These are phyloP conservation scores for Citeromyces hawaiiensis DNA, from an alignment of 1,139 yeast genomes.

Conservation along the genomic window DNA sequence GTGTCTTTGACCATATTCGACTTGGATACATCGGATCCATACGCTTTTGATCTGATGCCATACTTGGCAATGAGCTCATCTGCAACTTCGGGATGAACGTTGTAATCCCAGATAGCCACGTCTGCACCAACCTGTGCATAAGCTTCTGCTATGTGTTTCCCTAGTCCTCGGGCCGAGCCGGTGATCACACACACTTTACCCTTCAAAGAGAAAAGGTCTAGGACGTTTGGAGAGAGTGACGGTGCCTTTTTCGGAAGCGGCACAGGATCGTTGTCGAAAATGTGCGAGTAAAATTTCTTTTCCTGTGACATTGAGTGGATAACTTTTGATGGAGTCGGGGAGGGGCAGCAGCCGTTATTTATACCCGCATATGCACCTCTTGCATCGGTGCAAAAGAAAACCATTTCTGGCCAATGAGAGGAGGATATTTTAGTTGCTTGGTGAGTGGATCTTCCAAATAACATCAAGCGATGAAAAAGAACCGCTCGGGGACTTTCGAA, in stretches of 20 bases:
- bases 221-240: neutral
- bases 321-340: conserved; percentile 40
- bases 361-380: neutral
- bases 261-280: conserved; percentile 1
- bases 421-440: neutral
- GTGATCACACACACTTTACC: conserved; percentile 85
- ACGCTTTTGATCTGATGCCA: conserved; percentile 52
- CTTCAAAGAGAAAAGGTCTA: conserved; percentile 39
- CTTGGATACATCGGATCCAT: conserved; percentile 56
- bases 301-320: neutral
- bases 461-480: too few species aligned
- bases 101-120: conserved; percentile 69
- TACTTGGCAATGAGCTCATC: conserved; percentile 42
- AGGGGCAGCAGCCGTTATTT: conserved; percentile 27
- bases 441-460: too few species aligned
- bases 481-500: neutral
- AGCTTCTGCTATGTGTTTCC: conserved; percentile 73
- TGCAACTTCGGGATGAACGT: conserved; percentile 53
- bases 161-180: conserved; percentile 82
- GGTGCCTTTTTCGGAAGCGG: neutral
- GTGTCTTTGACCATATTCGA: conserved; percentile 43
- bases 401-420: neutral
- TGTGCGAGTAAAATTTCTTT: conserved; percentile 1
- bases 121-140: conserved; percentile 89
- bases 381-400: neutral